A percentile compares a stretch with the other conserved stretches of the same genome.
Conservation (phyloP, 805 yeast species). For the Kodamaea jinghongensis region DNA sequence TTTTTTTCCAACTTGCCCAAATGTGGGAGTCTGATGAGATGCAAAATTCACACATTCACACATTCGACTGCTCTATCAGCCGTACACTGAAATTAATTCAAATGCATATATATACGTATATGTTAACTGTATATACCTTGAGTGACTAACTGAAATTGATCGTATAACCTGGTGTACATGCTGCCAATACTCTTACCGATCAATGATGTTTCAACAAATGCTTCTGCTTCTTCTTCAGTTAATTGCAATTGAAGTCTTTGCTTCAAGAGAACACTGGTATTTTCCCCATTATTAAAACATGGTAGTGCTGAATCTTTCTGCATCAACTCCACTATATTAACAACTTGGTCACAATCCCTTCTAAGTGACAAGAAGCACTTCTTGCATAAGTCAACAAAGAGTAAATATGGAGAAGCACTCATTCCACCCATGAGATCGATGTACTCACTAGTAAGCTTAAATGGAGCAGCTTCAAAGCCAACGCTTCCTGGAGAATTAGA, state of each 20-base stretch:
- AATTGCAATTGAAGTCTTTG: constrained; percentile 82
- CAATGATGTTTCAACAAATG: constrained; percentile 72
- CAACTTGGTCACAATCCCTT: constrained; percentile 66
- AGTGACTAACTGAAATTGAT: constrained; percentile 89
- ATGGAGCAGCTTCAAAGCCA: constrained; percentile 97
- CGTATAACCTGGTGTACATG: constrained; percentile 87
- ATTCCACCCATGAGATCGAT: constrained; percentile 84
- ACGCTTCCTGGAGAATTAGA: constrained; percentile 97
- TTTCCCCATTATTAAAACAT: constrained; percentile 85
- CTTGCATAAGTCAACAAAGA: constrained; percentile 63
- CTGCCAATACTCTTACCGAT: constrained; percentile 84
- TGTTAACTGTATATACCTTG: constrained; percentile 83
- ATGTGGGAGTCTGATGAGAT: not conserved
- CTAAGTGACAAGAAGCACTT: constrained; percentile 74
- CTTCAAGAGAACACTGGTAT: constrained; percentile 71
- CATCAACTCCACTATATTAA: constrained; percentile 89
- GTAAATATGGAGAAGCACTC: constrained; percentile 55
- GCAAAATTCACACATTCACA: too few relatives aligned
- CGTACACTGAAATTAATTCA: not conserved
- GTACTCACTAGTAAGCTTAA: constrained; percentile 87
- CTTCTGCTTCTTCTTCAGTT: constrained; percentile 67
- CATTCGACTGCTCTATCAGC: not conserved
- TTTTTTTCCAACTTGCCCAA: not conserved
- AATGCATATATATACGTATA: not conserved
- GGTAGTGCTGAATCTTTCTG: constrained; percentile 87